A percentile compares a stretch with the other conserved stretches of the same genome.
Conservation (phyloP, 2,329 filamentous ascomycete species). For the Ilyonectria mors-panacis region DNA sequence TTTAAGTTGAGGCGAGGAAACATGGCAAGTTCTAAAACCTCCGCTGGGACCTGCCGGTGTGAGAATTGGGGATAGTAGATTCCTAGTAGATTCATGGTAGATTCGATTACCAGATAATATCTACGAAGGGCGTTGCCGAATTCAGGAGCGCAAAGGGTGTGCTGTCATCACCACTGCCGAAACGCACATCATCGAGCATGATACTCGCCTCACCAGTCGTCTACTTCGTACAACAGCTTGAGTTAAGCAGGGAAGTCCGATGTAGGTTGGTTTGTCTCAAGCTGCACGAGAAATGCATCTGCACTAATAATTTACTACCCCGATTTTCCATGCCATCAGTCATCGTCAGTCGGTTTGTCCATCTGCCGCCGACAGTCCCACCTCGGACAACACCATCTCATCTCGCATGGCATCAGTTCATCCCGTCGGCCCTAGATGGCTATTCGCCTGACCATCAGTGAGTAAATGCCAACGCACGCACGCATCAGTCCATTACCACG, state of each 20-base stretch:
- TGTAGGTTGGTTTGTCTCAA: constrained; percentile 14
- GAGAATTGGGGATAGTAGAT: constrained; percentile 16
- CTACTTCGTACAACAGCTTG: not conserved
- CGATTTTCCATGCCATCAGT: constrained; percentile 7
- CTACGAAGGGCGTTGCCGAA: not conserved
- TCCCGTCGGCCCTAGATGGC: not conserved
- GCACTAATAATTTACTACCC: too few relatives aligned
- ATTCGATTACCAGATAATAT: not conserved
- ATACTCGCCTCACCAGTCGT: not conserved
- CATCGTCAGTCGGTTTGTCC: not conserved
- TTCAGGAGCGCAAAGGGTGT: constrained; percentile 3
- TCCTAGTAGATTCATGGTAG: not conserved
- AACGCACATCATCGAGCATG: constrained; percentile 18
- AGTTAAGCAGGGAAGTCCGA: constrained; percentile 5
- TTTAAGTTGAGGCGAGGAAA: constrained; percentile 19
- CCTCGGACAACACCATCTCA: constrained; percentile 10
- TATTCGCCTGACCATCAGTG: not conserved
- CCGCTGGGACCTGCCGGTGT: constrained; percentile 21
- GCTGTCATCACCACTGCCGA: constrained; percentile 7
- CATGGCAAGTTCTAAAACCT: constrained; percentile 11
- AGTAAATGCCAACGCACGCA: constrained; percentile 13
- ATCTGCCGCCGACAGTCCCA: constrained; percentile 2
- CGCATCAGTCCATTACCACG: constrained; percentile 12
- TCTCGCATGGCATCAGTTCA: constrained; percentile 17
- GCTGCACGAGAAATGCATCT: not conserved